A percentile compares a stretch with the other conserved stretches of the same genome.
These are phyloP conservation scores for Candida tallmaniae DNA, from an alignment of 805 yeast species.

Conservation along the genomic window DNA sequence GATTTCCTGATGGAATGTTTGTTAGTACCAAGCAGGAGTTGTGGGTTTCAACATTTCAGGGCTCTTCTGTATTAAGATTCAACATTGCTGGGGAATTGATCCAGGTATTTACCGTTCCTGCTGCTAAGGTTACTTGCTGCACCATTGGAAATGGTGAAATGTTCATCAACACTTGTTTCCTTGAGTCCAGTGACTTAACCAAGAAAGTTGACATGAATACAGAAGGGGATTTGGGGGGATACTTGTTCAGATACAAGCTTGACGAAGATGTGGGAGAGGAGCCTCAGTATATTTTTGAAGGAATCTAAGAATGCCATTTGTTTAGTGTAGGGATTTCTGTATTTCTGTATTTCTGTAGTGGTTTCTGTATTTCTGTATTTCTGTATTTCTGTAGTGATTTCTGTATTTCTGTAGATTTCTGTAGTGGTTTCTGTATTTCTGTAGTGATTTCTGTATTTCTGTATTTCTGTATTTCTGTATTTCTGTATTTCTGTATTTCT, in stretches of 20 bases:
- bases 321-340: background rate
- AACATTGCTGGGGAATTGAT: conserved; percentile 46
- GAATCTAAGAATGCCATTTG: background rate
- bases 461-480: too few relatives aligned
- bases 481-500: too few relatives aligned
- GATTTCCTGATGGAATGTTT: conserved; percentile 79
- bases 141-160: conserved; percentile 61
- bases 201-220: conserved; percentile 14
- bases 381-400: too few relatives aligned
- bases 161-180: conserved; percentile 65
- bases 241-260: conserved; percentile 6
- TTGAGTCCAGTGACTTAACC: conserved; percentile 37
- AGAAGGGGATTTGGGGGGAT: conserved; percentile 57
- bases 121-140: conserved; percentile 60
- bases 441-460: too few relatives aligned
- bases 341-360: background rate
- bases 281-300: conserved; percentile 7
- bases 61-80: conserved; percentile 52
- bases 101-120: conserved; percentile 53
- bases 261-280: conserved; percentile 5
- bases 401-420: too few relatives aligned
- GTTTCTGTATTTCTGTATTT: too few relatives aligned
- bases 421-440: too few relatives aligned
- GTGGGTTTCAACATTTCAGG: conserved; percentile 65
- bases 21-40: conserved; percentile 52